Base-by-base conservation (phyloP, 2,329 filamentous ascomycete species). In the Fusarium armeniacum region DNA sequence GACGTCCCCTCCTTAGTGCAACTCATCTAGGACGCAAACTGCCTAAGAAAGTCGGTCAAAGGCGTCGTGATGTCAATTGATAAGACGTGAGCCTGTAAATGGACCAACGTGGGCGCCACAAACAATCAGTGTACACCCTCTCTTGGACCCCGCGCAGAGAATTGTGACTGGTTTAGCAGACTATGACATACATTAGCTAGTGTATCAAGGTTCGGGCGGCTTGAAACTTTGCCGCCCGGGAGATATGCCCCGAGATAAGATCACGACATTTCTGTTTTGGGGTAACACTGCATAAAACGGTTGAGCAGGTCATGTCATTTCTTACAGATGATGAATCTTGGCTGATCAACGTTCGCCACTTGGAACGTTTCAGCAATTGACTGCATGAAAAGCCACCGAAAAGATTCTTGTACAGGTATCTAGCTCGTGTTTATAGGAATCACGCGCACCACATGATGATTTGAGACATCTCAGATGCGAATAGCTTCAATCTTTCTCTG, bases 61-160 rank as follows among this genome's bases (percentile, higher is more conserved):
- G 46, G 6, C 49, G 44, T 51, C 51, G 54, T 67, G 66, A 70
- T 70, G 67, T 70, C 67, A 69, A 58, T 58, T 55, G 66, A 67
- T 62, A 66, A 67, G 60, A 38, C n/a, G 16, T 22, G 20, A 35
- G 24, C 56, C 61, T 54, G 44, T 69, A 43, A 60, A 38, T 52
- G 26, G 49, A 33, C 33, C 41, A 46, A 56, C 46, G 40, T n/a
- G 32, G 28, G 52, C 65, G 58, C 65, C 64, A 68, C 64, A 62
- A 24, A n/a, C 30, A 18, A 32, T n/a, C 35, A 36, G 12, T 43
- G 12, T 36, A 65, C 65, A 65, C 66, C 67, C 43, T 30, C 51
- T 28, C 24, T 13, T 5, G 16, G 28, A 59, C 54, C 60, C 63
- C 60, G 53, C 59, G 58, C 47, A n/a, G 11, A 28, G 38, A 44